phyloP scores from a whole-genome alignment of 2,329 filamentous ascomycete genomes.

The Venturia effusa region DNA sequence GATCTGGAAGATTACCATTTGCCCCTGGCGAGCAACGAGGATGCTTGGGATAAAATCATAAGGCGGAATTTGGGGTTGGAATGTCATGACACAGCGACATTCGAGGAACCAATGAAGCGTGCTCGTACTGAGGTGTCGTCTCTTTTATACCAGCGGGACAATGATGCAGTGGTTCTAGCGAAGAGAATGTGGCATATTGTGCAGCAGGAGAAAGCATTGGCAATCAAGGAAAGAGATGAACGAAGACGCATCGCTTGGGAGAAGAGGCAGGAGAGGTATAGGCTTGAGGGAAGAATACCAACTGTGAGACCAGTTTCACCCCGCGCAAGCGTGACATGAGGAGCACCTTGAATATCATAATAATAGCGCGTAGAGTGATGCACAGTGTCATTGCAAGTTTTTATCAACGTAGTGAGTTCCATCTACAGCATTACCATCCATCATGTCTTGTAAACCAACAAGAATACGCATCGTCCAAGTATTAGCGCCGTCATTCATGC shows the following conservation, averaged over 20 bases:
- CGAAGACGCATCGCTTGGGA: not conserved
- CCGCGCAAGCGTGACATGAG: not conserved
- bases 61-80: slow-evolving; percentile 14
- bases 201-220: slow-evolving; percentile 35
- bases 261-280: slow-evolving; percentile 1
- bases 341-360: too few relatives aligned
- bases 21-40: slow-evolving; percentile 31
- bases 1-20: slow-evolving; percentile 32
- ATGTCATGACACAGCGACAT: slow-evolving; percentile 14
- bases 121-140: slow-evolving; percentile 14
- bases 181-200: slow-evolving; percentile 36
- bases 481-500: too few relatives aligned
- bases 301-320: not conserved
- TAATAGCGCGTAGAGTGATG: too few relatives aligned
- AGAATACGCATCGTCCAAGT: too few relatives aligned
- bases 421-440: too few relatives aligned
- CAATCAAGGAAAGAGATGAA: slow-evolving; percentile 23
- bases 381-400: too few relatives aligned
- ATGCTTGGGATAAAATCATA: slow-evolving; percentile 37
- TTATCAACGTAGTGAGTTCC: too few relatives aligned
- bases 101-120: slow-evolving; percentile 11
- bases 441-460: too few relatives aligned
- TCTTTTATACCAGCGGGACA: slow-evolving; percentile 21
- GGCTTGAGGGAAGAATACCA: not conserved
- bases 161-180: slow-evolving; percentile 22